phyloP scores from a whole-genome alignment of 2,329 filamentous ascomycete genomes.

The Trichoderma harzianum region DNA sequence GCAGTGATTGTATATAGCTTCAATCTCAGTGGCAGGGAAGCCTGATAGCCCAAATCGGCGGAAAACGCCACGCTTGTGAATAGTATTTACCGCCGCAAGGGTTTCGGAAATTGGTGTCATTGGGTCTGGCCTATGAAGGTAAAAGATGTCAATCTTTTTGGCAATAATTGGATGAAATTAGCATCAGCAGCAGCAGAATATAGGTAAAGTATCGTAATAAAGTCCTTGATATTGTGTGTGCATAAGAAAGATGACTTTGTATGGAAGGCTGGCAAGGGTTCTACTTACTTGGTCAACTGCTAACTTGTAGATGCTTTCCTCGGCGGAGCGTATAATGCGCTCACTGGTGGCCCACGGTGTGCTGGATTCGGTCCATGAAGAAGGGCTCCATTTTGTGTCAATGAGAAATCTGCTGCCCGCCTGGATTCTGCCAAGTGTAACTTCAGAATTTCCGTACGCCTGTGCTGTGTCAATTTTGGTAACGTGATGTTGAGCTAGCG shows the following conservation, averaged over 20 bases:
- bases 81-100: slow-evolving; percentile 19
- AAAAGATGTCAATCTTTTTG: slow-evolving; percentile 18
- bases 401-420: slow-evolving; percentile 19
- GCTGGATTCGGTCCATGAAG: slow-evolving; percentile 16
- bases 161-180: background rate
- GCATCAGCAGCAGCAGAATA: background rate
- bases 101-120: slow-evolving; percentile 20
- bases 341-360: background rate
- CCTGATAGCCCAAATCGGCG: slow-evolving; percentile 21
- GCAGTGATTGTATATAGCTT: background rate
- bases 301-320: slow-evolving; percentile 19
- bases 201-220: background rate
- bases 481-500: slow-evolving; percentile 13
- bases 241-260: background rate
- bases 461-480: slow-evolving; percentile 21
- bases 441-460: slow-evolving; percentile 20
- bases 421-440: slow-evolving; percentile 14
- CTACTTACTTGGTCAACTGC: slow-evolving; percentile 10
- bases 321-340: slow-evolving; percentile 17
- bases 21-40: slow-evolving; percentile 17
- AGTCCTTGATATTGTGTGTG: background rate
- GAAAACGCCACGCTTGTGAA: slow-evolving; percentile 17
- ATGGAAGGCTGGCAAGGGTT: background rate
- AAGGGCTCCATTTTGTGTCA: slow-evolving; percentile 23
- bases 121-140: slow-evolving; percentile 21